A percentile compares a stretch with the other conserved stretches of the same genome.
These are phyloP conservation scores for Caryopteris hybrid DNA, from an alignment of 305 asterid genomes.

Conservation along the genomic window DNA sequence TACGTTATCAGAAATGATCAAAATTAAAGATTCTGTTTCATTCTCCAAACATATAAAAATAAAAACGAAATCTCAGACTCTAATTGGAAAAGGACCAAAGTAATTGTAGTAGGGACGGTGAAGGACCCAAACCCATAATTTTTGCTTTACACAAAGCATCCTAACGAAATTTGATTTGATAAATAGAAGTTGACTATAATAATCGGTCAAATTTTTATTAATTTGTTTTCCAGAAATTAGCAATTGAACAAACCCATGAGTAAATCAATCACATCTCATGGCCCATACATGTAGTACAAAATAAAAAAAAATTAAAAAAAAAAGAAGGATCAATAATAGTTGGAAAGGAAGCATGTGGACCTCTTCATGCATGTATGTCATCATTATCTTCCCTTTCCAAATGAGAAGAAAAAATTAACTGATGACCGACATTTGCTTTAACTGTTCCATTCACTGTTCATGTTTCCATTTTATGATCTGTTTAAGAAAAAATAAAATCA, in stretches of 20 bases:
- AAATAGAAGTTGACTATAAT: neutral
- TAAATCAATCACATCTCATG: constrained; percentile 22
- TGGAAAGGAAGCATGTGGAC: constrained; percentile 15
- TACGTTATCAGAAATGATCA: too few relatives aligned
- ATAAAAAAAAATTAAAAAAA: neutral
- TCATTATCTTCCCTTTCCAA: constrained; percentile 16
- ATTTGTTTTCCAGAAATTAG: neutral
- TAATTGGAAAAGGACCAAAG: neutral
- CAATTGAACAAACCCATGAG: constrained; percentile 17
- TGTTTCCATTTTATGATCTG: neutral
- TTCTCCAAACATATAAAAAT: too few relatives aligned
- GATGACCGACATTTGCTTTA: constrained; percentile 19
- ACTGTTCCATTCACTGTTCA: constrained; percentile 1
- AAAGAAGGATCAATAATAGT: too few relatives aligned
- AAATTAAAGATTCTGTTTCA: too few relatives aligned
- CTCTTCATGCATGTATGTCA: constrained; percentile 24
- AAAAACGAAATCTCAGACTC: neutral
- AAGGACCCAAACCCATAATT: constrained; percentile 18
- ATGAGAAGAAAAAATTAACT: neutral
- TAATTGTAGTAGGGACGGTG: neutral
- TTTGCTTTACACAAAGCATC: constrained; percentile 17
- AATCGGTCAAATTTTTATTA: neutral
- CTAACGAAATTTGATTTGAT: neutral
- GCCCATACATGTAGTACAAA: constrained; percentile 1
- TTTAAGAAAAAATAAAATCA: neutral